These are phyloP conservation scores for Sugiyamaella mastotermitis DNA, from an alignment of 805 yeast genomes.

Conservation along the genomic window DNA sequence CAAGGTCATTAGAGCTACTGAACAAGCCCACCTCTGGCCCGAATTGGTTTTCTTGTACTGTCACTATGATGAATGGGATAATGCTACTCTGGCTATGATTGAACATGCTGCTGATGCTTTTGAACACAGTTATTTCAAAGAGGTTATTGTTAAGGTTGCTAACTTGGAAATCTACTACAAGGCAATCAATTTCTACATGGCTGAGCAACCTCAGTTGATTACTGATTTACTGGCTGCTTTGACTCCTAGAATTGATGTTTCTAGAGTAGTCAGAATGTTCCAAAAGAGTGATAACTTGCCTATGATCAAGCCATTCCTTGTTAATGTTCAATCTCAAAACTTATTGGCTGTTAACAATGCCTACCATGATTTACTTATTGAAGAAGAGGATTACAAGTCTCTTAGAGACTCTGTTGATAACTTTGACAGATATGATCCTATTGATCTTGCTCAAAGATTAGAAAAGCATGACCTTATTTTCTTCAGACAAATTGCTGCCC, in stretches of 20 bases:
- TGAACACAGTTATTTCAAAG: constrained; percentile 92
- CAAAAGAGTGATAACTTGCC: constrained; percentile 95
- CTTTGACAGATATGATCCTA: constrained; percentile 84
- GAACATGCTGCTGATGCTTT: constrained; percentile 89
- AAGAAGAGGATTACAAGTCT: constrained; percentile 93
- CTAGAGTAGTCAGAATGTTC: constrained; percentile 92
- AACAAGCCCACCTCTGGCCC: constrained; percentile 90
- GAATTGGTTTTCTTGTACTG: constrained; percentile 94
- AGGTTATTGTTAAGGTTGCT: constrained; percentile 87
- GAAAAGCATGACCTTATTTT: constrained; percentile 87
- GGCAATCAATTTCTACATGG: constrained; percentile 91
- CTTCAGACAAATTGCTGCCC: constrained; percentile 95
- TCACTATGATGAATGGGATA: constrained; percentile 99
- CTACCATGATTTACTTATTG: constrained; percentile 89
- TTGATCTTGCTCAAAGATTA: constrained; percentile 86
- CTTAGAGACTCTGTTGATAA: constrained; percentile 81
- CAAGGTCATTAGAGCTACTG: constrained; percentile 90
- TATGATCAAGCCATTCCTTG: constrained; percentile 88
- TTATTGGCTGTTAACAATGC: constrained; percentile 89
- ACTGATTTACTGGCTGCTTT: constrained; percentile 80
- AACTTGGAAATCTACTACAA: constrained; percentile 95
- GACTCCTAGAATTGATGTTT: constrained; percentile 84
- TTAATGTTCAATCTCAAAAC: constrained; percentile 85
- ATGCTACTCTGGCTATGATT: constrained; percentile 94
- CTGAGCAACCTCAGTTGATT: constrained; percentile 84